Evolutionary conservation across 2,329 filamentous ascomycete genomes (phyloP), one percentile per base, ranked within the genome.

Genomic region (Colletotrichum theobromicola): DNA sequence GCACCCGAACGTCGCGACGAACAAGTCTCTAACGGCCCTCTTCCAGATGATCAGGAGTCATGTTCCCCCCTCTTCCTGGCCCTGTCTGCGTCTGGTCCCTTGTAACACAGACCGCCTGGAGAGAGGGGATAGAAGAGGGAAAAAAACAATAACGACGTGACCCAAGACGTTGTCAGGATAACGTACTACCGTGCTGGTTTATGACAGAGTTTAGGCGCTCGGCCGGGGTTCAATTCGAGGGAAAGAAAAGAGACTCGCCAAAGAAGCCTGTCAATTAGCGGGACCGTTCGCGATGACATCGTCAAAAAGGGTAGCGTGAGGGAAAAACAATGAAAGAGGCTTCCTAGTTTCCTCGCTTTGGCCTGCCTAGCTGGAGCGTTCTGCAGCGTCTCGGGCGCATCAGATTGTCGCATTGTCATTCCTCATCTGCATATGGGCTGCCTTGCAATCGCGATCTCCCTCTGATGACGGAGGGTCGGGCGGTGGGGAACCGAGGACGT

Each of bases 291-390:
- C 68, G 57, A 74, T 34, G 42, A 74, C 62, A 67, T 55, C 68
- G 62, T 74, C 62, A 74, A 74, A 74, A 58, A 57, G 72, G 62
- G 34, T 74, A 74, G 72, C 72, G 72, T 42, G 62, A 67, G 68
- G 32, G 35, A 62, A 55, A 26, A 58, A 70, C 24, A 35, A 32
- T 15, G 53, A 50, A 50, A 50, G 42, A 50, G 42, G n/a, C 42
- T 50, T 50, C 42, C 24, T 30, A 67, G 62, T 46, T 63, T 67
- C 57, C 68, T 67, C 69, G 62, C 68, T 57, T 58, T 72, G 62
- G 57, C 28, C 62, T 46, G 57, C 46, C 62, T 46, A 35, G 61
- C 37, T 42, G 34, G 8, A 37, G 21, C 55, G 62, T 72, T 72
- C 72, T 74, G 68, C 72, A 63, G 72, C 72, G 72, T 32, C 57